These are phyloP conservation scores for Saccharomycopsis synnaedendra DNA, from an alignment of 805 yeast genomes.

Conservation along the genomic window DNA sequence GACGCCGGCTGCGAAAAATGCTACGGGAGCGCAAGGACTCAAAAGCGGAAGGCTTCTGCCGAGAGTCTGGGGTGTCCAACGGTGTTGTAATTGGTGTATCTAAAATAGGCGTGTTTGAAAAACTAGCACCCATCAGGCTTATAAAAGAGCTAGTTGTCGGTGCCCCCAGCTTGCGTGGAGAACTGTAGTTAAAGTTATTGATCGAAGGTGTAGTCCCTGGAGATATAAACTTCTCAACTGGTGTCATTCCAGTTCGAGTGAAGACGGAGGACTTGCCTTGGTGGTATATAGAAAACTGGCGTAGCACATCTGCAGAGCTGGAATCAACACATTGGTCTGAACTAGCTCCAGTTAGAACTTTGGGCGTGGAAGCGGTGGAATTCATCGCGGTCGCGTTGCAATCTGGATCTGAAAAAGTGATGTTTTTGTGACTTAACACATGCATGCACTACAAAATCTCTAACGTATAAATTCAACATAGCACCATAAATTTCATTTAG, in stretches of 20 bases:
- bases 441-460: too few species aligned
- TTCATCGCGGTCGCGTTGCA: neutral
- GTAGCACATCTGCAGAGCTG: neutral
- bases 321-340: neutral
- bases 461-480: too few species aligned
- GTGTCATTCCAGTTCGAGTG: slow-evolving; percentile 7
- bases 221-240: slow-evolving; percentile 1
- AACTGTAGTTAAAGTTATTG: neutral
- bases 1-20: too few species aligned
- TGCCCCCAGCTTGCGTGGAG: neutral
- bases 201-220: neutral
- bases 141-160: neutral
- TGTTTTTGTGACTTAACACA: too few species aligned
- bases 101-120: too few species aligned
- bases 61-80: too few species aligned
- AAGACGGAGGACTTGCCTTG: slow-evolving; percentile 4
- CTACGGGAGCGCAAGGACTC: too few species aligned
- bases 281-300: slow-evolving; percentile 1
- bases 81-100: too few species aligned
- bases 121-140: too few species aligned
- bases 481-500: too few species aligned
- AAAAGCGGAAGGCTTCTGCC: too few species aligned
- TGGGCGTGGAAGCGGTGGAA: neutral
- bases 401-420: too few species aligned
- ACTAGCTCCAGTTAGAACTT: neutral